Percentiles rank a stretch among this genome's conserved stretches.
These are phyloP conservation scores for Kluyveromyces sp. DNA, from an alignment of 1,139 yeast genomes.

Conservation along the genomic window DNA sequence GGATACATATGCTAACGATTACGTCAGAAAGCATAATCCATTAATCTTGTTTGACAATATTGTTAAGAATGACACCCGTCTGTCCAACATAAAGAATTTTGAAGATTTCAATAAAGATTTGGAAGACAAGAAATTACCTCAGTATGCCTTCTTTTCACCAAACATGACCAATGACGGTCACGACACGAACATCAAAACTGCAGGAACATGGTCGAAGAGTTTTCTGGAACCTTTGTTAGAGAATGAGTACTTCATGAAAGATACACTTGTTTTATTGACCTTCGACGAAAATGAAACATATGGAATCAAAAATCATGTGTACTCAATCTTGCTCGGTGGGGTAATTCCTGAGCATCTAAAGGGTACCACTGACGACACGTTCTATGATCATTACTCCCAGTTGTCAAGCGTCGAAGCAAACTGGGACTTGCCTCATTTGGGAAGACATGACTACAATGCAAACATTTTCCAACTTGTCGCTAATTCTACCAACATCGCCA, in stretches of 20 bases:
- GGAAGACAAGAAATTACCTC: constrained; percentile 37
- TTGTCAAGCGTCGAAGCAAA: constrained; percentile 41
- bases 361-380: constrained; percentile 40
- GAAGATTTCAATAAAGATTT: constrained; percentile 38
- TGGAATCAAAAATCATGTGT: constrained; percentile 38
- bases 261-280: constrained; percentile 39
- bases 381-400: constrained; percentile 44
- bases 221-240: constrained; percentile 39
- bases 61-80: constrained; percentile 31
- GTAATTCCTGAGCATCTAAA: constrained; percentile 36
- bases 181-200: constrained; percentile 38
- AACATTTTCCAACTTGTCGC: constrained; percentile 41
- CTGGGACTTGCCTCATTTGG: constrained; percentile 42
- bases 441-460: constrained; percentile 43
- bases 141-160: constrained; percentile 45
- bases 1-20: constrained; percentile 38
- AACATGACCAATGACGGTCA: constrained; percentile 47
- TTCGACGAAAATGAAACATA: constrained; percentile 43
- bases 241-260: constrained; percentile 40
- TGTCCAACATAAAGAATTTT: constrained; percentile 40
- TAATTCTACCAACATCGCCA: constrained; percentile 32
- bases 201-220: constrained; percentile 40
- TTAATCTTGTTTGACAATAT: constrained; percentile 37
- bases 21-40: constrained; percentile 46
- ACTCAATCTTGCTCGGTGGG: constrained; percentile 40